phyloP scores from a whole-genome alignment of 2,329 filamentous ascomycete species.

The Tolypocladium inflatum region DNA sequence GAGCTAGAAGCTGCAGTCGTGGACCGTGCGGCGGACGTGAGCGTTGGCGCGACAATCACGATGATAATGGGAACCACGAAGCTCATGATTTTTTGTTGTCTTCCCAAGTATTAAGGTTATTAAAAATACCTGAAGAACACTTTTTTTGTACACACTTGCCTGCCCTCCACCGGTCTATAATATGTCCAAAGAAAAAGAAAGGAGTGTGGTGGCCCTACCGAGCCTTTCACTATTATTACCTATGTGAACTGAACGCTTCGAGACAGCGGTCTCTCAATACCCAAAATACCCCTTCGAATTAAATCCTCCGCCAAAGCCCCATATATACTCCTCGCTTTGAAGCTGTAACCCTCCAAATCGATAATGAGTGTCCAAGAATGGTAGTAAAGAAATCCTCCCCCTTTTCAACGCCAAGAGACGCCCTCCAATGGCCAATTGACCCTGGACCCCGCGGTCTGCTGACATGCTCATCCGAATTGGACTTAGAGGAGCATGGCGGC shows the following conservation, averaged over 20 bases:
- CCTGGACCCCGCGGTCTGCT: background rate
- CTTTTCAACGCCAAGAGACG: slow-evolving; percentile 1
- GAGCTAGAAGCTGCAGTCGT: slow-evolving; percentile 6
- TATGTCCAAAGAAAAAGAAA: background rate
- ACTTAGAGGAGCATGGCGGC: slow-evolving; percentile 26
- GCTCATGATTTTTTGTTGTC: background rate
- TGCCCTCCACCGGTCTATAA: background rate
- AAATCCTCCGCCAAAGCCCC: background rate
- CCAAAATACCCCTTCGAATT: background rate
- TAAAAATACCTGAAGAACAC: background rate
- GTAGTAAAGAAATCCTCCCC: background rate
- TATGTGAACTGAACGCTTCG: background rate
- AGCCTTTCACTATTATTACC: background rate
- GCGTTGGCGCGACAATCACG: background rate
- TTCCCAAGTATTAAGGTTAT: background rate
- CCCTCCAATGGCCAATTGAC: background rate
- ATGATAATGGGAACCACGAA: background rate
- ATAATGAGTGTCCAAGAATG: background rate
- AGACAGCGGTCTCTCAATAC: background rate
- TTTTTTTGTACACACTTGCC: background rate
- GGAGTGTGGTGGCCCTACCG: background rate
- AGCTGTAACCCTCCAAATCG: background rate
- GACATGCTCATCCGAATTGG: background rate
- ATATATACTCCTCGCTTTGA: background rate
- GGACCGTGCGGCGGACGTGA: background rate